Percentiles rank a stretch among this genome's conserved stretches.
phyloP scores from a whole-genome alignment of 106 monocot genomes.

The Agapanthus africanus region DNA sequence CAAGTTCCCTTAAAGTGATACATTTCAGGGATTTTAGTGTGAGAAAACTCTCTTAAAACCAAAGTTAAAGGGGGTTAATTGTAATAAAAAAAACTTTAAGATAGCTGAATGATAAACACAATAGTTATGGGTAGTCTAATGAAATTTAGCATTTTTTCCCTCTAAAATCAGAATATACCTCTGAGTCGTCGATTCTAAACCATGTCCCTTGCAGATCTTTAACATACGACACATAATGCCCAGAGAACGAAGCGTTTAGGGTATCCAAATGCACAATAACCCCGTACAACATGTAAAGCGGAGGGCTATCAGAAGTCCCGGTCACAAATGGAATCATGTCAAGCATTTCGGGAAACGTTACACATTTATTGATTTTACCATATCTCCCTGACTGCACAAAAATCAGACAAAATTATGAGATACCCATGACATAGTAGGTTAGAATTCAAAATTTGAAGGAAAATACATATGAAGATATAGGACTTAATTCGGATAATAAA shows the following conservation, averaged over 20 bases:
- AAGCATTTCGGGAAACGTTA: slow-evolving; percentile 85
- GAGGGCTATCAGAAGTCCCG: slow-evolving; percentile 67
- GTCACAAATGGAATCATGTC: slow-evolving; percentile 96
- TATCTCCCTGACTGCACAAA: slow-evolving; percentile 76
- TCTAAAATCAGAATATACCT: slow-evolving; percentile 36
- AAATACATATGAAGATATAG: neutral
- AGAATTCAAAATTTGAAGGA: neutral
- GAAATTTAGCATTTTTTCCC: neutral
- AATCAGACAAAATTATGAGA: slow-evolving; percentile 1
- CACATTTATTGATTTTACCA: slow-evolving; percentile 95
- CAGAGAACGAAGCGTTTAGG: slow-evolving; percentile 84
- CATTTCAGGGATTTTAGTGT: too few species aligned
- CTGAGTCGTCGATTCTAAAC: slow-evolving; percentile 81
- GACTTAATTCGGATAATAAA: neutral
- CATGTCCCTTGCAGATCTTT: slow-evolving; percentile 84
- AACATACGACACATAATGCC: slow-evolving; percentile 89
- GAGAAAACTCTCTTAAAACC: too few species aligned
- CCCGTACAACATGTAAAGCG: slow-evolving; percentile 84
- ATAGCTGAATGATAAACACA: neutral
- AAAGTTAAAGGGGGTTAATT: neutral
- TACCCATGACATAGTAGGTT: neutral
- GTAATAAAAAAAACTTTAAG: neutral
- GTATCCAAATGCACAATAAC: slow-evolving; percentile 92
- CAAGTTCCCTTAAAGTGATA: too few species aligned
- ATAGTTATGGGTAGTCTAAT: neutral